Conservation (phyloP, 2,329 filamentous ascomycete species). For the Furcasterigmium furcatum region DNA sequence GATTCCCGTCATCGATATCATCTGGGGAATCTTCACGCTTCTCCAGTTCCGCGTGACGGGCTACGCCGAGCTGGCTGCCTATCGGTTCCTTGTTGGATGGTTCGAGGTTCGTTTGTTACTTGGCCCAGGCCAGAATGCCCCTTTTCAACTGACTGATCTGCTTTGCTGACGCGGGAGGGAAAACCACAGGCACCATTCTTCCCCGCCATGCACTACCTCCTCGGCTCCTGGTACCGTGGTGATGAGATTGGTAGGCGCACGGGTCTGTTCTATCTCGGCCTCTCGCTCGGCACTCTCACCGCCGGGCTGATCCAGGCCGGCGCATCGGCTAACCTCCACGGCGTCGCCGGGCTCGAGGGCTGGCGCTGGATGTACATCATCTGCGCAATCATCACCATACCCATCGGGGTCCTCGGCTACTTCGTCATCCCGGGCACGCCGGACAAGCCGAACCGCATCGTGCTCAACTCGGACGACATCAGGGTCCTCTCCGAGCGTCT, state of each 20-base stretch:
- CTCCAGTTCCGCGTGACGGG: constrained; percentile 47
- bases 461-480: constrained; percentile 44
- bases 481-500: constrained; percentile 41
- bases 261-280: constrained; percentile 38
- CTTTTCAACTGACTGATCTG: too few species aligned
- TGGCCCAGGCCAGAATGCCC: too few species aligned
- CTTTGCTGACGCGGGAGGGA: too few species aligned
- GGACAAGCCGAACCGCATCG: constrained; percentile 42
- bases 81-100: constrained; percentile 51
- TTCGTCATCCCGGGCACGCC: constrained; percentile 45
- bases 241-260: constrained; percentile 22
- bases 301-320: constrained; percentile 46
- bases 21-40: constrained; percentile 55
- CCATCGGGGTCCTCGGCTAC: constrained; percentile 46
- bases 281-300: constrained; percentile 48
- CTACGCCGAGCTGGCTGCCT: constrained; percentile 47
- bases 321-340: constrained; percentile 34
- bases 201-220: constrained; percentile 33
- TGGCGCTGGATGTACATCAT: constrained; percentile 59
- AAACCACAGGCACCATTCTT: constrained; percentile 37
- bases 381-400: constrained; percentile 50
- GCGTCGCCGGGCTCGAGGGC: constrained; percentile 39
- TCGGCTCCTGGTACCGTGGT: constrained; percentile 25
- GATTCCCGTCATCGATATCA: constrained; percentile 46
- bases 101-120: too few species aligned